Evolutionary conservation across 768 basidiomycete species (phyloP).

Genomic region (Dacryopinax spathularia): DNA sequence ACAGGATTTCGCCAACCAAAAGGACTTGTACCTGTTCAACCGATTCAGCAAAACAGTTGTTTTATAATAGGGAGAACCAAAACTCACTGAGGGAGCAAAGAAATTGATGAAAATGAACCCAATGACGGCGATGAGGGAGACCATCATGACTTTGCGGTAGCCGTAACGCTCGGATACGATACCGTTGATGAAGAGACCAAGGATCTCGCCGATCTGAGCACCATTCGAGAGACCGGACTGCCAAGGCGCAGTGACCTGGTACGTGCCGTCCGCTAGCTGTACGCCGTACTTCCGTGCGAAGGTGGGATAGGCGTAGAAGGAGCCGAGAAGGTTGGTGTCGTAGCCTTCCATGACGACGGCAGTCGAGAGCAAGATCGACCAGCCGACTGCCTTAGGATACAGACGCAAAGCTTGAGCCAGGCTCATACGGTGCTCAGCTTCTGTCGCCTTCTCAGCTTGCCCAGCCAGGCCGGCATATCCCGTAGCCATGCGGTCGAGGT

Average conservation of each 20-base stretch:
- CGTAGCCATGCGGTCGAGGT: background rate
- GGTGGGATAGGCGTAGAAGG: constrained; percentile 12
- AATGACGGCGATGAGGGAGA: constrained; percentile 17
- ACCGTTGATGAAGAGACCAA: constrained; percentile 11
- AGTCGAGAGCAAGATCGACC: constrained; percentile 19
- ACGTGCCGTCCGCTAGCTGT: constrained; percentile 16
- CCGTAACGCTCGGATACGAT: constrained; percentile 24
- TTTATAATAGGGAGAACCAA: too few relatives aligned
- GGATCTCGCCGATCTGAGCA: constrained; percentile 12
- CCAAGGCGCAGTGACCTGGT: constrained; percentile 25
- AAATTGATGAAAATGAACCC: constrained; percentile 13
- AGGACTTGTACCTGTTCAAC: background rate
- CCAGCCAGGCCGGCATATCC: background rate
- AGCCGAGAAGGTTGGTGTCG: constrained; percentile 7
- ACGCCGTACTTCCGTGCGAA: constrained; percentile 13
- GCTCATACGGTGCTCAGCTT: constrained; percentile 22
- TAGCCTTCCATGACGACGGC: constrained; percentile 5
- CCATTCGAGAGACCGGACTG: constrained; percentile 27
- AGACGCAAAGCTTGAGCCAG: constrained; percentile 21
- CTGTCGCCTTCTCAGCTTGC: constrained; percentile 11
- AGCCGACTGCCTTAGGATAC: constrained; percentile 25
- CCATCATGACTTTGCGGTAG: constrained; percentile 21
- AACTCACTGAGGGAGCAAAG: constrained; percentile 1
- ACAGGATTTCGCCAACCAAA: constrained; percentile 13
- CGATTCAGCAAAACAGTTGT: too few relatives aligned